Base-by-base conservation (phyloP, 306 rosid genomes). In the Coriaria nepalensis region DNA sequence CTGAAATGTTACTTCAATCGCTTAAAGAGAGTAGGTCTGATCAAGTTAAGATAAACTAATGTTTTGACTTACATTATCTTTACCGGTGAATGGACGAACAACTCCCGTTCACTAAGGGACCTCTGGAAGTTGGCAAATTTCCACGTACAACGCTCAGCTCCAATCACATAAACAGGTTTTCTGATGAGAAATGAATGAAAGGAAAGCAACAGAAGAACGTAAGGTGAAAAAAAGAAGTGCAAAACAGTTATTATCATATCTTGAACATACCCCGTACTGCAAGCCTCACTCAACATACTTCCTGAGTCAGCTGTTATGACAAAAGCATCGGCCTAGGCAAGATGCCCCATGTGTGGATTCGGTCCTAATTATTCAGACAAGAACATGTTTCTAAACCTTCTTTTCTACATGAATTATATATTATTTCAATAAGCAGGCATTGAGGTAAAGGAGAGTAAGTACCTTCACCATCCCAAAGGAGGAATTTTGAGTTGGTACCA, bases 201-300 rank as follows among this genome's bases (percentile, higher is more conserved):
- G 10, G 46, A 50, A 42, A 32, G 14, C 41, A 51, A 60, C 43
- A 52, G 6, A 54, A 32, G 49, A 50, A 46, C 43, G 59, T 65
- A 50, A 48, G 7, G 33, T 40, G 13, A 60, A 75, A 56, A 51
- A 35, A 10, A 63, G 59, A 29, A 13, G 38, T 56, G 33, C 32
- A 44, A 33, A 40, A 36, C 8, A 6, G 8, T 7, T 43, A 43
- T n/a, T 40, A 52, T 68, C 48, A 68, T 43, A 35, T 40, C 52
- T 56, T 39, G 41, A 35, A 70, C 88, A 66, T 81, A 90, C 95
- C 97, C 86, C 5, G 85, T 90, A 59, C 85, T 79, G 66, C 98
- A 79, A 61, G 92, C 94, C 78, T 85, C 95, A 68, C 95, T 85
- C 79, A 90, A 63, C 98, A 82, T 82, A 62, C 94, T 90, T 46